Evolutionary conservation across 192 early-diverging fungal species (phyloP), one percentile per base, ranked within the genome.

Genomic region (Backusella westeae): DNA sequence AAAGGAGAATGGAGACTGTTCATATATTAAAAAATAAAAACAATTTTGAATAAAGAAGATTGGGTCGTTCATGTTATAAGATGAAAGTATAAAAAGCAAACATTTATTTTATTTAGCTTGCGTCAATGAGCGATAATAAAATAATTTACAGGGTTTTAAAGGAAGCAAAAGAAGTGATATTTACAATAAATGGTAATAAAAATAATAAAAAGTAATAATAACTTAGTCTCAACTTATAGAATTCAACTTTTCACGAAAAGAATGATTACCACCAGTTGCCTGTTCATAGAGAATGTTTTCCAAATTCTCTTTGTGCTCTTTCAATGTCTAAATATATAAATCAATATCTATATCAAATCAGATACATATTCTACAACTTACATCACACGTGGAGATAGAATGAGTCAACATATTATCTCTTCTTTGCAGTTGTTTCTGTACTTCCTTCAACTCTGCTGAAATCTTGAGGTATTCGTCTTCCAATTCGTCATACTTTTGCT

Each of bases 351-450:
- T 29, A 52, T 12, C 10, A 46, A 35, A 26, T 10, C 38, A 17
- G 3, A 63, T 29, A 53, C 21, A 44, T 19, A 56, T 34, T 35
- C 19, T 21, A 12, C 8, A 39, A 12, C 10, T 73, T 72, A 78
- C 80, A 53, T 82, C 80, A 19, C 73, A 34, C 9, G 68, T 42
- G 39, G 73, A 69, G 59, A 82, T 52, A 8, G 80, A 74, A 21
- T 75, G 49, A 23, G 80, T 82, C 68, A 82, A 72, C 80, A 82
- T 82, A 29, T 67, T 78, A 34, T 78, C 77, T 23, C 77, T 68
- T 70, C 77, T 73, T 34, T 75, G 41, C 21, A 82, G 38, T 75
- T 72, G 72, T 26, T 75, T 53, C 23, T 78, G 42, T 6, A 78
- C 36, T 29, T 70, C 34, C 6, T 67, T 56, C 14, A 42, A 34